These are phyloP conservation scores for Trichophyton verrucosum DNA, from an alignment of 2,329 filamentous ascomycete genomes.

Conservation along the genomic window DNA sequence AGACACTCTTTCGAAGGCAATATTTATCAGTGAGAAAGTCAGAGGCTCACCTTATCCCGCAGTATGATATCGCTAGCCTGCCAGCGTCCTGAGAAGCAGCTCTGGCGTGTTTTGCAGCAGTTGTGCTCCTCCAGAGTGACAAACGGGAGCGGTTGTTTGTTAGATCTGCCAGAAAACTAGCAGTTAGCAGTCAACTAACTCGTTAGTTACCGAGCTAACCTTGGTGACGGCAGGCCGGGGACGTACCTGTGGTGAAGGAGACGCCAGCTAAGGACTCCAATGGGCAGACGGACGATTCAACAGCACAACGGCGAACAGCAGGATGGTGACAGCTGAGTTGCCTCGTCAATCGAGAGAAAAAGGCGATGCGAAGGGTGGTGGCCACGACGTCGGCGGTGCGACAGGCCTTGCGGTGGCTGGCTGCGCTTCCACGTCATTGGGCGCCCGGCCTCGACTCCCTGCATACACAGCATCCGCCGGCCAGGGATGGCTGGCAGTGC, in stretches of 20 bases:
- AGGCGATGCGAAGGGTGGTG: background rate
- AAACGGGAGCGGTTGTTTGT: background rate
- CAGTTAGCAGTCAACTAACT: no score
- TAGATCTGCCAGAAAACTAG: background rate
- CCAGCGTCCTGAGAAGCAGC: background rate
- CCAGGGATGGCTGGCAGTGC: background rate
- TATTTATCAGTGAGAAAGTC: background rate
- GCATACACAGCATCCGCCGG: background rate
- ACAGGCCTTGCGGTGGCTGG: conserved; percentile 2
- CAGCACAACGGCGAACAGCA: background rate
- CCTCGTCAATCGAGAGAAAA: background rate
- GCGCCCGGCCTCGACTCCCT: background rate
- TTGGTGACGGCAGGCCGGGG: background rate
- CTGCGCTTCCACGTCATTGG: conserved; percentile 4
- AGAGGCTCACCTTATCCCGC: background rate
- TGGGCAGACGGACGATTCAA: background rate
- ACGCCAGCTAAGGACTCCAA: background rate
- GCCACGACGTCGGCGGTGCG: background rate
- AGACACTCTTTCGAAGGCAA: background rate
- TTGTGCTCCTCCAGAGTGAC: background rate
- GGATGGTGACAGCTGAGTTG: background rate
- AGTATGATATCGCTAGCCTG: background rate
- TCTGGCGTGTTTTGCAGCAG: background rate
- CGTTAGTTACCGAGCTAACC: background rate
- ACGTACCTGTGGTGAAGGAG: background rate